Base-by-base conservation (phyloP, 805 yeast genomes). In the Wickerhamomyces sydowiorum region DNA sequence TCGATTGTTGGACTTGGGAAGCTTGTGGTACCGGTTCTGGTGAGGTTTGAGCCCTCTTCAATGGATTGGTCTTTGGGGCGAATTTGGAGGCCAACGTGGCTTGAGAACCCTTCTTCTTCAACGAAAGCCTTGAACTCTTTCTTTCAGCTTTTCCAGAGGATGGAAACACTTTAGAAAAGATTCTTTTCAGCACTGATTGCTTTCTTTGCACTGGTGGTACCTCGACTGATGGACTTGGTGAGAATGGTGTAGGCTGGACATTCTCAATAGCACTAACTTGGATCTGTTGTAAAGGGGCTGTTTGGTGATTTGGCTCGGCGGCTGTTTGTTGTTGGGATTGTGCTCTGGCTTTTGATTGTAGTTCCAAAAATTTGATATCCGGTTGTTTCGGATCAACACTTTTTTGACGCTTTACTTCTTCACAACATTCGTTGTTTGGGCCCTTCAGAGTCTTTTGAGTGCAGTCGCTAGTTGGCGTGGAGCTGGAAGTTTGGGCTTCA, bases 121-220 rank as follows among this genome's bases (percentile, higher is more conserved):
- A 30, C 10, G 33, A 30, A 12, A 19, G 15, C 23, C 20, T 32
- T 32, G 33, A 18, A 20, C 18, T 33, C 15, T 15, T 33, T 33
- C 23, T 33, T 33, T n/a, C n/a, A n/a, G n/a, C n/a, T n/a, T n/a
- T n/a, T 15, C 12, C 14, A 10, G 35, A 32, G 9, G 35, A 32
- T 17, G 33, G 38, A 35, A 47, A 51, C 4, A 51, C 39, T 39
- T 37, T 50, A 2, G 51, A 41, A 38, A 55, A 50, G 30, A 56
- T 38, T 40, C 49, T 47, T 38, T 46, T 56, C 36, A 56, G 29
- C 1, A 46, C 37, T 3, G 60, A 54, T 32, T 51, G 52, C 28
- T 50, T 51, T 35, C 51, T 48, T 32, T 53, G 48, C 15, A 35
- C 25, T n/a, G n/a, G n/a, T n/a, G n/a, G n/a, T n/a, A n/a, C n/a